phyloP scores from a whole-genome alignment of 345 rosid genomes.

The Hypericum perforatum region DNA sequence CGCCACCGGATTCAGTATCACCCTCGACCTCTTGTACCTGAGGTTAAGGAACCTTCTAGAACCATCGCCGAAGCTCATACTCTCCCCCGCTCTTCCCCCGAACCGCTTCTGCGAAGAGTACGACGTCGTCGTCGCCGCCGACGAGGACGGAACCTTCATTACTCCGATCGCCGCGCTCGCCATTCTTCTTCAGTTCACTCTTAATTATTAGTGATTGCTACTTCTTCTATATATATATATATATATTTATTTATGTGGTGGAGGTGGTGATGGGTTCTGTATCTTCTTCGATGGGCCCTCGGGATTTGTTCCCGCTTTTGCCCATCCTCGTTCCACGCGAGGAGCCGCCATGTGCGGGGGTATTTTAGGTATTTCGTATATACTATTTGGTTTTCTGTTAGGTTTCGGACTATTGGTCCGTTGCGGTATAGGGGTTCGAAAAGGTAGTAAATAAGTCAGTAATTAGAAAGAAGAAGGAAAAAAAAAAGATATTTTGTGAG shows the following conservation, averaged over 20 bases:
- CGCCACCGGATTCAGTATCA: slow-evolving; percentile 62
- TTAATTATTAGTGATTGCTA: no score
- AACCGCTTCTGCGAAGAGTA: no score
- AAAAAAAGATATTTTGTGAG: neutral
- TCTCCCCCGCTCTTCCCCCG: slow-evolving; percentile 25
- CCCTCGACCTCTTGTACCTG: slow-evolving; percentile 27
- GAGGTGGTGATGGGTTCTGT: no score
- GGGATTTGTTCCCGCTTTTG: slow-evolving; percentile 11
- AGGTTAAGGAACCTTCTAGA: slow-evolving; percentile 1
- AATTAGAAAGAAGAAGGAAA: no score
- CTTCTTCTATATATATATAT: no score
- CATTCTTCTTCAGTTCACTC: no score
- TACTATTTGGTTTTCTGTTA: no score
- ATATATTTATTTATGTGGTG: neutral
- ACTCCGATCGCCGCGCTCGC: slow-evolving; percentile 44
- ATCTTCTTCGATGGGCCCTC: slow-evolving; percentile 10
- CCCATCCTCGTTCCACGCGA: slow-evolving; percentile 5
- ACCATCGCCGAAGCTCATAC: slow-evolving; percentile 15
- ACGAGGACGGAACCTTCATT: slow-evolving; percentile 17
- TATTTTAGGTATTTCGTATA: slow-evolving; percentile 1
- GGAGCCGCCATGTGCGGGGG: no score
- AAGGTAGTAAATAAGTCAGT: neutral
- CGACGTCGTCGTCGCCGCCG: no score
- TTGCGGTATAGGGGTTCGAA: no score
- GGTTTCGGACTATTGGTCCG: no score